Evolutionary conservation across 768 basidiomycete genomes (phyloP).

Genomic region (Exidia glandulosa): DNA sequence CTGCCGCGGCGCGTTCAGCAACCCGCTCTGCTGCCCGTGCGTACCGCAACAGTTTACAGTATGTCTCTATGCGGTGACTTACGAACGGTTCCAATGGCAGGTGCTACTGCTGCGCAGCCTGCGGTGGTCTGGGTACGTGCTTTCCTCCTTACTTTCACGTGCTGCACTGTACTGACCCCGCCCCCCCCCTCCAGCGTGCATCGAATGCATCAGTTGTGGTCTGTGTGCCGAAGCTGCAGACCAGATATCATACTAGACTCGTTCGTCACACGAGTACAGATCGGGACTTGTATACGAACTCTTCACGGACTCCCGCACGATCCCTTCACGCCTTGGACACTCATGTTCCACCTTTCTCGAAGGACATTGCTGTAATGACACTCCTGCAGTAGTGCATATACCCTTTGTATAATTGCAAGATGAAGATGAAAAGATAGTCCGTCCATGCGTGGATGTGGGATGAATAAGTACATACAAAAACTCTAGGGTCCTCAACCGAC

Average conservation of each 20-base stretch:
- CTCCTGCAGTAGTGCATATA: too few relatives aligned
- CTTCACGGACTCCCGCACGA: too few relatives aligned
- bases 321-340: too few relatives aligned
- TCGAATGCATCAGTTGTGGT: conserved; percentile 63
- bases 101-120: conserved; percentile 63
- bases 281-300: too few relatives aligned
- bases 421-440: too few relatives aligned
- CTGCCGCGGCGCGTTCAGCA: conserved; percentile 49
- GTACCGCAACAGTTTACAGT: not conserved
- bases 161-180: not conserved
- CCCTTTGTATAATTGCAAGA: too few relatives aligned
- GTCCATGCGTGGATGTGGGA: too few relatives aligned
- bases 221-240: conserved; percentile 45
- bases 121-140: conserved; percentile 49
- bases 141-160: not conserved
- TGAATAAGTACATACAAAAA: too few relatives aligned
- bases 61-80: not conserved
- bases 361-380: too few relatives aligned
- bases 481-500: too few relatives aligned
- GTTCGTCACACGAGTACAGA: not conserved
- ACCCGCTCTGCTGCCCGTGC: conserved; percentile 24
- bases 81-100: conserved; percentile 39
- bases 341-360: too few relatives aligned
- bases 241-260: not conserved
- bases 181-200: conserved; percentile 34